Conservation (phyloP, 306 rosid species). For the Trifolium fragiferum region DNA sequence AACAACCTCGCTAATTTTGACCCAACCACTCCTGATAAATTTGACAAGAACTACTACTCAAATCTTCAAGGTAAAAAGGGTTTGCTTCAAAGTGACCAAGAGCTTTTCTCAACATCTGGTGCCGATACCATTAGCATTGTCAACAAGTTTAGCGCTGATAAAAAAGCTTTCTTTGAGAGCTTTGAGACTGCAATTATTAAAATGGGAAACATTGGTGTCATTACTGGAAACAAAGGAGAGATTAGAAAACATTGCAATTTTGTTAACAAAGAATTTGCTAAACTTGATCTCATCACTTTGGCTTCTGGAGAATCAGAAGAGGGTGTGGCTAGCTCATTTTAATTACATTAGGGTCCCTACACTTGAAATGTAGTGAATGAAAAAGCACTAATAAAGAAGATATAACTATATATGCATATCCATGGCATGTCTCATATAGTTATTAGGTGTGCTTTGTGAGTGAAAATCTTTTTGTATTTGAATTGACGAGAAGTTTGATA, state of each 20-base stretch:
- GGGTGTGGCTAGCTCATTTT: conserved; percentile 32
- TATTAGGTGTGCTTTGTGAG: neutral
- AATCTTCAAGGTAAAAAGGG: conserved; percentile 46
- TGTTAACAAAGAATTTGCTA: conserved; percentile 42
- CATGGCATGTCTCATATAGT: neutral
- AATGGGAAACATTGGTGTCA: conserved; percentile 43
- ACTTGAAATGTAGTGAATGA: neutral
- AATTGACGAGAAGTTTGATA: neutral
- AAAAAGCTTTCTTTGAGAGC: conserved; percentile 37
- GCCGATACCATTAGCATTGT: conserved; percentile 48
- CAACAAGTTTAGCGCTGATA: conserved; percentile 24
- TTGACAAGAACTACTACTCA: conserved; percentile 45
- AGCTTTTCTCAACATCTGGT: conserved; percentile 44
- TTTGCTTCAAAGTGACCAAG: conserved; percentile 52
- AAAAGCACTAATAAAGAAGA: conserved; percentile 26
- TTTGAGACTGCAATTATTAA: conserved; percentile 44
- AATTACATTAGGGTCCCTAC: neutral
- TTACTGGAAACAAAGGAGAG: conserved; percentile 41
- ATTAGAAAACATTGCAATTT: conserved; percentile 46
- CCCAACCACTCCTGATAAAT: conserved; percentile 34
- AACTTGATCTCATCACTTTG: neutral
- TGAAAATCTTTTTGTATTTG: neutral
- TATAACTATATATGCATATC: conserved; percentile 25
- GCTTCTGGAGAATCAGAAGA: conserved; percentile 4
- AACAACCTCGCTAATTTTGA: conserved; percentile 35